phyloP scores from a whole-genome alignment of 2,329 filamentous ascomycete species.

The Sphaerulina vaccinii region DNA sequence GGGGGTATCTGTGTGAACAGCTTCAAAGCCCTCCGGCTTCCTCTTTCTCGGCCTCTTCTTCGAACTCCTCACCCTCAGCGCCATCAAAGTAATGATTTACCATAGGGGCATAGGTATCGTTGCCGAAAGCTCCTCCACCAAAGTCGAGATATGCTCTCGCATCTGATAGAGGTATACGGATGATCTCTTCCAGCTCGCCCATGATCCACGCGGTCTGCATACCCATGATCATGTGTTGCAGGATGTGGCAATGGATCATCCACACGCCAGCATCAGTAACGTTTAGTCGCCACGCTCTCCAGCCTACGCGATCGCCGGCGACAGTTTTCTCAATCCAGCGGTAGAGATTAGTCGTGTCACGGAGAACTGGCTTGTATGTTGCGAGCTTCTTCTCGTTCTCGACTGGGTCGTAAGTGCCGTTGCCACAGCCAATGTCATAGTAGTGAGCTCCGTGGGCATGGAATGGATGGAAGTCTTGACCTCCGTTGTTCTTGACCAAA shows the following conservation, averaged over 20 bases:
- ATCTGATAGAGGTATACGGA: constrained; percentile 33
- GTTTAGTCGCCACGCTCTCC: constrained; percentile 61
- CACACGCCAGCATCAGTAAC: constrained; percentile 54
- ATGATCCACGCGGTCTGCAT: constrained; percentile 51
- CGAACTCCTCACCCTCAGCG: constrained; percentile 7
- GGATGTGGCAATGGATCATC: constrained; percentile 63
- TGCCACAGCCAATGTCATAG: constrained; percentile 55
- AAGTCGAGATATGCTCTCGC: constrained; percentile 47
- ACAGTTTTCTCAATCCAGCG: constrained; percentile 48
- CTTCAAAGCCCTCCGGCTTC: not conserved
- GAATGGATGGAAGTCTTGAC: constrained; percentile 52
- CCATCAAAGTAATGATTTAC: constrained; percentile 28
- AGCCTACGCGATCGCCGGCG: constrained; percentile 50
- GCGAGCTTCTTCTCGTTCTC: constrained; percentile 49
- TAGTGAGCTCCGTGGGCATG: constrained; percentile 57
- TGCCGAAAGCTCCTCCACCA: constrained; percentile 47
- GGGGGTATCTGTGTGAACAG: not conserved
- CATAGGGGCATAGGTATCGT: constrained; percentile 26
- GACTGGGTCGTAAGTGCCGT: constrained; percentile 53
- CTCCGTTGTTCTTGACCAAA: constrained; percentile 34
- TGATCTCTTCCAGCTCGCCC: constrained; percentile 45
- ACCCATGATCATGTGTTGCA: constrained; percentile 60
- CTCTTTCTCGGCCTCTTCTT: not conserved
- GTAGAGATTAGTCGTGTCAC: constrained; percentile 57
- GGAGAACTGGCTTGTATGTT: constrained; percentile 41